A percentile compares a stretch with the other conserved stretches of the same genome.
These are phyloP conservation scores for Thelonectria olida DNA, from an alignment of 2,329 filamentous ascomycete genomes.

Conservation along the genomic window DNA sequence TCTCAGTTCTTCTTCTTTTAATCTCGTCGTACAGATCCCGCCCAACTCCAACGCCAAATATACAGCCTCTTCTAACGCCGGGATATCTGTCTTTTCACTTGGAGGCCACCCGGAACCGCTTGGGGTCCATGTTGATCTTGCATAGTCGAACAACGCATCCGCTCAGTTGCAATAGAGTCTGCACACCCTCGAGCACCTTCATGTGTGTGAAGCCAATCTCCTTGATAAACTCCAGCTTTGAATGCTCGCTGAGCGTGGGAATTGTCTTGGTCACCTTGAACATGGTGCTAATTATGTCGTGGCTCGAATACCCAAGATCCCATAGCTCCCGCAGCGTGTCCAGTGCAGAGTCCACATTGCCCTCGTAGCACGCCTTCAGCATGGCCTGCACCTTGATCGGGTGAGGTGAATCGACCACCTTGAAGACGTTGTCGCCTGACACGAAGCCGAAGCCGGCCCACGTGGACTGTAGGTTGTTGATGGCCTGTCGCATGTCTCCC, in stretches of 20 bases:
- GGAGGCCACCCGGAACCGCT: slow-evolving; percentile 69
- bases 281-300: slow-evolving; percentile 99
- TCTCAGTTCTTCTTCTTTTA: slow-evolving; percentile 27
- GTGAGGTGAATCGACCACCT: slow-evolving; percentile 95
- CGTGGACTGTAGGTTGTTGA: slow-evolving; percentile 97
- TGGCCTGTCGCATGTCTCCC: slow-evolving; percentile 98
- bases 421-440: slow-evolving; percentile 98
- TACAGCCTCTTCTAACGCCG: slow-evolving; percentile 33
- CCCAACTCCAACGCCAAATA: slow-evolving; percentile 47
- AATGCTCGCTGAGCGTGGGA: slow-evolving; percentile 88
- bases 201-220: slow-evolving; percentile 99
- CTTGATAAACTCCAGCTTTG: slow-evolving; percentile 96
- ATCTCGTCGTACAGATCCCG: slow-evolving; percentile 28
- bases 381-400: slow-evolving; percentile 98
- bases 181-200: slow-evolving; percentile 97
- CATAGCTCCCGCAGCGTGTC: slow-evolving; percentile 90
- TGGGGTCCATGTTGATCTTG: slow-evolving; percentile 96
- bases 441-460: slow-evolving; percentile 94
- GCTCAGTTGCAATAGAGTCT: slow-evolving; percentile 92
- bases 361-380: slow-evolving; percentile 96
- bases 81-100: slow-evolving; percentile 40
- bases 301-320: slow-evolving; percentile 95
- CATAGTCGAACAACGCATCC: slow-evolving; percentile 91
- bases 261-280: slow-evolving; percentile 98
- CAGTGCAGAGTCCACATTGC: slow-evolving; percentile 86